phyloP scores from a whole-genome alignment of 202 grass and related monocot genomes.

The Carex arenaria region DNA sequence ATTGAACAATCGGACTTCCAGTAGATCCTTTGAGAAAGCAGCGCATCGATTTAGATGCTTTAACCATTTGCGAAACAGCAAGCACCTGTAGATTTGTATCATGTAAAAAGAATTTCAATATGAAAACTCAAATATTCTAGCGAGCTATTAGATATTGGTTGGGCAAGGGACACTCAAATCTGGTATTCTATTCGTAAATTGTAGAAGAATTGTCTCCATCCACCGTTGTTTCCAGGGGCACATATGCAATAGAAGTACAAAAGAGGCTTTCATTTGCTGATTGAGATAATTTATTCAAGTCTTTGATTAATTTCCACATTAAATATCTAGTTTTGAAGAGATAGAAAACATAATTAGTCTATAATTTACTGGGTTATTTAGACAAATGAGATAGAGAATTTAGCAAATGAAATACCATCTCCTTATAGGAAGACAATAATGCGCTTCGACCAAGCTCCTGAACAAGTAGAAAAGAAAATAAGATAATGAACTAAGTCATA shows the following conservation, averaged over 20 bases:
- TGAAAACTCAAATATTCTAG: background rate
- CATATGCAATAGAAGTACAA: background rate
- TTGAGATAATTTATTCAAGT: background rate
- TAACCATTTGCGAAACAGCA: constrained; percentile 48
- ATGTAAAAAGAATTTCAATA: background rate
- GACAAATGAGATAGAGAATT: background rate
- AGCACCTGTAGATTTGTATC: constrained; percentile 37
- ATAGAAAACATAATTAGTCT: background rate
- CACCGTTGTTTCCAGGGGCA: background rate
- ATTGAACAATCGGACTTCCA: constrained; percentile 36
- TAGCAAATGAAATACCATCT: constrained; percentile 54
- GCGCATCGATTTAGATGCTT: constrained; percentile 57
- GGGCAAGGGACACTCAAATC: background rate
- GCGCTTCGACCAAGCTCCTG: constrained; percentile 39
- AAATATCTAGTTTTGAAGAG: background rate
- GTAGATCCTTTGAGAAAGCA: constrained; percentile 55
- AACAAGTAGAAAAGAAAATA: constrained; percentile 25
- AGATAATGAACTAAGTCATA: background rate
- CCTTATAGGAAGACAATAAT: constrained; percentile 64
- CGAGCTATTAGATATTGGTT: background rate
- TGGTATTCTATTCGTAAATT: background rate
- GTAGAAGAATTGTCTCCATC: background rate
- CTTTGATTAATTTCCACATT: background rate
- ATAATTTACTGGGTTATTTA: background rate
- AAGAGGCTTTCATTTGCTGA: background rate